Evolutionary conservation across 140 eudicot species (phyloP).

Genomic region (Oenanthe javanica): DNA sequence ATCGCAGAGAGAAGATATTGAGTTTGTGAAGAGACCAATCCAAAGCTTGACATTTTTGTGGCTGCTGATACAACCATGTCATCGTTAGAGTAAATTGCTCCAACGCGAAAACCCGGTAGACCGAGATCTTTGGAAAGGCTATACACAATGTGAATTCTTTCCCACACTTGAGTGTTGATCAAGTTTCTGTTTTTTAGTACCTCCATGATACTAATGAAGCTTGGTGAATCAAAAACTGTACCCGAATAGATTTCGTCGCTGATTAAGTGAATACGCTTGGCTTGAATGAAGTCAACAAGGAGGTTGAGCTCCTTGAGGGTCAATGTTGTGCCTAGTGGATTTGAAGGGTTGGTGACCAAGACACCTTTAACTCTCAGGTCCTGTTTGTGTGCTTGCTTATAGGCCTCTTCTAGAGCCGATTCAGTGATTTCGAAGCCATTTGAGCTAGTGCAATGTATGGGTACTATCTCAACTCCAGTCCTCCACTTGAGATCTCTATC

Average conservation of each 20-base stretch:
- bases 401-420: slow-evolving; percentile 48
- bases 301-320: slow-evolving; percentile 35
- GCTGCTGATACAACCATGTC: slow-evolving; percentile 44
- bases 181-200: slow-evolving; percentile 39
- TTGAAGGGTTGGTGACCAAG: slow-evolving; percentile 56
- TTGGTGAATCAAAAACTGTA: slow-evolving; percentile 63
- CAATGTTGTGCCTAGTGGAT: slow-evolving; percentile 51
- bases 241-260: slow-evolving; percentile 90
- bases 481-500: slow-evolving; percentile 98
- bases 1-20: slow-evolving; percentile 45
- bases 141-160: slow-evolving; percentile 75
- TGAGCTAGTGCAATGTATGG: slow-evolving; percentile 74
- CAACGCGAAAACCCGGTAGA: slow-evolving; percentile 86
- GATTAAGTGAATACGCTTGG: slow-evolving; percentile 55
- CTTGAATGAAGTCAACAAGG: slow-evolving; percentile 29
- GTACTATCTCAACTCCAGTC: slow-evolving; percentile 86
- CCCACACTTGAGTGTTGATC: slow-evolving; percentile 33
- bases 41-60: slow-evolving; percentile 65
- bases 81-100: slow-evolving; percentile 66
- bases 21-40: slow-evolving; percentile 52
- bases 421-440: slow-evolving; percentile 61
- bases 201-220: slow-evolving; percentile 59
- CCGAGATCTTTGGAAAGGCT: slow-evolving; percentile 89
- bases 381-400: slow-evolving; percentile 33
- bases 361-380: slow-evolving; percentile 49